These are phyloP conservation scores for Leptodermis oblonga DNA, from an alignment of 257 asterid species.

Conservation along the genomic window DNA sequence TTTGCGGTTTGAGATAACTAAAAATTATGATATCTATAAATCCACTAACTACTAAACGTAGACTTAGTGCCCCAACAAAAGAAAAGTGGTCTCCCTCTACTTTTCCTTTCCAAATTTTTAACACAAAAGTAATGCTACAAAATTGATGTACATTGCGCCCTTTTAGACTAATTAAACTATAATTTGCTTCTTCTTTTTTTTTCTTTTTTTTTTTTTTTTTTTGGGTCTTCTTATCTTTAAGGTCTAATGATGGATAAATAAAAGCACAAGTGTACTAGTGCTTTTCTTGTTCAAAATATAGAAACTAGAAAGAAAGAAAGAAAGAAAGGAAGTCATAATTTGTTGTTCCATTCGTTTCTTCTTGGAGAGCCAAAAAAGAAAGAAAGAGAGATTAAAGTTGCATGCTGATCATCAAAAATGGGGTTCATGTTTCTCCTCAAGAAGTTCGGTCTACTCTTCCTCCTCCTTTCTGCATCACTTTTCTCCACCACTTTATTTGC, in stretches of 20 bases:
- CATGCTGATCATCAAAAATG: constrained; percentile 24
- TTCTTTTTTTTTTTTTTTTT: not conserved
- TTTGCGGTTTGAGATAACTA: constrained; percentile 1
- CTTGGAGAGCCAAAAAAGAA: constrained; percentile 16
- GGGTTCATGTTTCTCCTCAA: constrained; percentile 37
- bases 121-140: constrained; percentile 23
- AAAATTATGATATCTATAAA: constrained; percentile 17
- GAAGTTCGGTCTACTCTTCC: constrained; percentile 54
- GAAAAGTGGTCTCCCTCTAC: constrained; percentile 55
- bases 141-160: constrained; percentile 18
- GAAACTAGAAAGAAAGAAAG: constrained; percentile 18
- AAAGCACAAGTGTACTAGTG: constrained; percentile 7
- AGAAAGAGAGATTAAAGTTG: constrained; percentile 20
- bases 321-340: constrained; percentile 17
- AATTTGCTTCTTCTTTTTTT: not conserved
- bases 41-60: constrained; percentile 51
- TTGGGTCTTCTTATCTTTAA: constrained; percentile 20
- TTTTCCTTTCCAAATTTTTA: constrained; percentile 40
- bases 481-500: constrained; percentile 52
- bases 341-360: constrained; percentile 16
- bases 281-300: constrained; percentile 22
- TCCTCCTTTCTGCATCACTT: constrained; percentile 57
- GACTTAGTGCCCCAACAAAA: constrained; percentile 82
- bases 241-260: constrained; percentile 2
- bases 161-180: constrained; percentile 32